These are phyloP conservation scores for Elsinoe perseae DNA, from an alignment of 2,329 filamentous ascomycete genomes.

Conservation along the genomic window DNA sequence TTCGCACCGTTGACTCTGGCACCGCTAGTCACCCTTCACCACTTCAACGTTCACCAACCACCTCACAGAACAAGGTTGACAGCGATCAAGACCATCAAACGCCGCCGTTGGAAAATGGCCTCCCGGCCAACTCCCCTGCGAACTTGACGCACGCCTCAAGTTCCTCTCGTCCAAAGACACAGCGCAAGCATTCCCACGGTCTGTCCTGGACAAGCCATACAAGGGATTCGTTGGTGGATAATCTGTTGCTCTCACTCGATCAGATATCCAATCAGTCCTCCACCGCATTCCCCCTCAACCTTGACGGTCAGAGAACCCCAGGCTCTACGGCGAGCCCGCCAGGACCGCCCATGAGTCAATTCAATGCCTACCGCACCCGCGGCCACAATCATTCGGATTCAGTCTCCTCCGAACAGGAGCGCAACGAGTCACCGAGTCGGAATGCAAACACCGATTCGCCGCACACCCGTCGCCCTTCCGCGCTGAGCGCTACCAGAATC, in stretches of 20 bases:
- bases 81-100: conserved; percentile 2
- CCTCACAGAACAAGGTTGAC: background rate
- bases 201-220: conserved; percentile 72
- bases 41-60: conserved; percentile 13
- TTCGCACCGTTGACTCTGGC: conserved; percentile 13
- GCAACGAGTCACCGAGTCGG: conserved; percentile 26
- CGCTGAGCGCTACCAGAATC: conserved; percentile 7
- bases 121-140: conserved; percentile 11
- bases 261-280: conserved; percentile 51
- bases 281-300: conserved; percentile 23
- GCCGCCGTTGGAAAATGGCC: conserved; percentile 12
- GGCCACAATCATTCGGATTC: conserved; percentile 56
- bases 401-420: conserved; percentile 49
- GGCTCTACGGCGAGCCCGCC: conserved; percentile 21
- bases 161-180: conserved; percentile 1
- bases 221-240: conserved; percentile 86
- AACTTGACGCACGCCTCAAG: conserved; percentile 1
- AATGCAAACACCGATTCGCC: conserved; percentile 21
- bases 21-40: conserved; percentile 1
- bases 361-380: conserved; percentile 38
- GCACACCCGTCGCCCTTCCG: conserved; percentile 19
- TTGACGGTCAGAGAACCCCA: conserved; percentile 26
- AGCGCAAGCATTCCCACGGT: conserved; percentile 61
- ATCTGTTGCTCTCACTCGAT: conserved; percentile 90
- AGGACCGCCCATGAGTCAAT: conserved; percentile 25